Evolutionary conservation across 208 protist genomes (phyloP), one percentile per base, ranked within the genome.

Genomic region (Leishmania arabica): DNA sequence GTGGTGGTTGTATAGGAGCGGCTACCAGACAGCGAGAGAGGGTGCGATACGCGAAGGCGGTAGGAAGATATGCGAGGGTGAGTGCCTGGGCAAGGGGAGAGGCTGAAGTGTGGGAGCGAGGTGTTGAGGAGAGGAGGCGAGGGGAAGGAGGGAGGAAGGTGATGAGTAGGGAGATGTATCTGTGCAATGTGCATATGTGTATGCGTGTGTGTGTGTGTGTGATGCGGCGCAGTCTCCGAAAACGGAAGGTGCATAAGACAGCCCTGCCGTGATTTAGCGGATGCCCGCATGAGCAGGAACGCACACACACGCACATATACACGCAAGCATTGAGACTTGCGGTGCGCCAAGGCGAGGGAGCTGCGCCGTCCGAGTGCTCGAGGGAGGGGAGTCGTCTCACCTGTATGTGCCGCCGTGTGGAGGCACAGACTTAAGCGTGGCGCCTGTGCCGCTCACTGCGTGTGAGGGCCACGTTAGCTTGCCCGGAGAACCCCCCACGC

Each of bases 11-110:
- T 53, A 37, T 42, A 66, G 31, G 24, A 68, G 24, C 80, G 27
- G 71, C 37, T 45, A 24, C 71, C 37, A 80, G 65, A 73, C 65
- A 73, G 45, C n/a, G 62, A 54, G 62, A 66, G 42, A 83, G 58
- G 17, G 58, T 37, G 19, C 53, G 56, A 49, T 66, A 54, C 13
- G n/a, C 13, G 31, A 45, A 15, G 72, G 72, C 62, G 62, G 31
- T 40, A 51, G 42, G 19, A 11, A 34, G 24, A 45, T 73, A 19
- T 5, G 21, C 11, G 47, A 31, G 24, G 40, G 69, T 31, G 21
- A 73, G 69, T 51, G 69, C 31, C 5, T 53, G 69, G 21, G 47
- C 45, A 19, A 34, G 42, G 40, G 24, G 24, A 34, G 69, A 37
- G 5, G 69, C 11, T 15, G n/a, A 40, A 9, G 47, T 56, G 47